Base-by-base conservation (phyloP, 2,329 filamentous ascomycete species). In the Ophiostoma populinum region DNA sequence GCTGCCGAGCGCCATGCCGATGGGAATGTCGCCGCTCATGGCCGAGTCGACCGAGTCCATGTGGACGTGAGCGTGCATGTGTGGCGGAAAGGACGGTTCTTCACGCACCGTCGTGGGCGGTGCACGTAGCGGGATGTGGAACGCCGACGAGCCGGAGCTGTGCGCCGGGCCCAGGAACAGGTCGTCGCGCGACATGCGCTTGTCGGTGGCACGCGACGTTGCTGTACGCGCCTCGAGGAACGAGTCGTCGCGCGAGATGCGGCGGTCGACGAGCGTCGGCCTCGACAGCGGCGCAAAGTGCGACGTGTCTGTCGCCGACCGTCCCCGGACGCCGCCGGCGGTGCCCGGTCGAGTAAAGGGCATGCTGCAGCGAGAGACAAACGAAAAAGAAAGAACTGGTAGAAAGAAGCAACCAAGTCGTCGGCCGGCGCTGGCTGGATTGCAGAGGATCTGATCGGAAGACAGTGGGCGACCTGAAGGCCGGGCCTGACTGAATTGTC, bases 1-100 rank as follows among this genome's bases (percentile, higher is more conserved):
- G 47, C 77, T 83, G 21, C 78, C 79, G 37, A 83, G 55, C 2
- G 79, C 79, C 63, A 85, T 75, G 8, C 80, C 80, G 41, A 85
- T 83, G 45, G 59, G 62, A 41, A 58, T 55, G 29, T 60, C 58
- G 7, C 57, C 54, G 3, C n/a, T n/a, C n/a, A n/a, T n/a, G 60
- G 59, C 20, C 49, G 51, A 35, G 58, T 45, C 7, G 59, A 61
- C 38, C 62, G 56, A 8, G 58, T 55, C 50, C 18, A n/a, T n/a
- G n/a, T n/a, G n/a, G n/a, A n/a, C n/a, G n/a, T n/a, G n/a, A n/a
- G n/a, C 55, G 47, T 12, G 52, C 53, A 28, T 45, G 43, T 20
- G 52, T 45, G 27, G 50, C 11, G 7, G 19, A 15, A 32, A 37
- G 13, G 19, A 24, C 29, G 19, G 30, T 17, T 57, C 60, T 37